Conservation (phyloP, 345 rosid genomes). For the Pugionium cornutum region DNA sequence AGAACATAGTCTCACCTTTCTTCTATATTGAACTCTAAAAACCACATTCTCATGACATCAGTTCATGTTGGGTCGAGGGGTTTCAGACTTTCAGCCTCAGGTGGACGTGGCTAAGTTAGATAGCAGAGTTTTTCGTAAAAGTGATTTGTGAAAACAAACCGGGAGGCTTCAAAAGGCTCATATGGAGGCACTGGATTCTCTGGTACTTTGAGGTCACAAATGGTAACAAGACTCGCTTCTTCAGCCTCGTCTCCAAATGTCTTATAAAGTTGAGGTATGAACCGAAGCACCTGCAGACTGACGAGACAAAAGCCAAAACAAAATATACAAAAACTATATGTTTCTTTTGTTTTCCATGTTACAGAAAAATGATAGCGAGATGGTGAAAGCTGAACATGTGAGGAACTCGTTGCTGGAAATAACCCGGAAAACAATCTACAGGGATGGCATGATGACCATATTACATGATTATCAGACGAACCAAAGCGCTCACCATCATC, state of each 20-base stretch:
- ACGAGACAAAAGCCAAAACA: constrained; percentile 17
- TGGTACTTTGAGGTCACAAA: constrained; percentile 82
- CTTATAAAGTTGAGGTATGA: constrained; percentile 77
- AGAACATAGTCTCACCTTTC: not conserved
- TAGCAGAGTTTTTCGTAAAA: constrained; percentile 84
- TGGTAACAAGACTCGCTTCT: constrained; percentile 74
- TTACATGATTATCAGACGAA: constrained; percentile 42
- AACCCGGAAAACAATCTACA: constrained; percentile 53
- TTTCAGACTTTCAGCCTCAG: constrained; percentile 55
- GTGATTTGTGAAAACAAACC: constrained; percentile 84
- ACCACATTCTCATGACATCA: not conserved
- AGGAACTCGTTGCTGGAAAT: constrained; percentile 80
- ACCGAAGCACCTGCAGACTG: constrained; percentile 5
- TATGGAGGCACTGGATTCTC: constrained; percentile 76
- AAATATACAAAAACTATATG: constrained; percentile 2
- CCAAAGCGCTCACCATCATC: constrained; percentile 38
- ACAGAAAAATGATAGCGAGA: constrained; percentile 75
- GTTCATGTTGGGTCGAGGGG: constrained; percentile 28
- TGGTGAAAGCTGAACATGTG: constrained; percentile 76
- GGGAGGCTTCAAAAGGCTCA: constrained; percentile 75
- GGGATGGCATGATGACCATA: constrained; percentile 53
- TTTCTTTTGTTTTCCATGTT: not conserved
- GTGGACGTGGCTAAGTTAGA: constrained; percentile 88
- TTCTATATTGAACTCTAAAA: constrained; percentile 15
- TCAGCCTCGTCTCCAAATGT: constrained; percentile 82